Evolutionary conservation across 2,329 filamentous ascomycete species (phyloP).

Genomic region (Phaeophleospora eucalypticola): DNA sequence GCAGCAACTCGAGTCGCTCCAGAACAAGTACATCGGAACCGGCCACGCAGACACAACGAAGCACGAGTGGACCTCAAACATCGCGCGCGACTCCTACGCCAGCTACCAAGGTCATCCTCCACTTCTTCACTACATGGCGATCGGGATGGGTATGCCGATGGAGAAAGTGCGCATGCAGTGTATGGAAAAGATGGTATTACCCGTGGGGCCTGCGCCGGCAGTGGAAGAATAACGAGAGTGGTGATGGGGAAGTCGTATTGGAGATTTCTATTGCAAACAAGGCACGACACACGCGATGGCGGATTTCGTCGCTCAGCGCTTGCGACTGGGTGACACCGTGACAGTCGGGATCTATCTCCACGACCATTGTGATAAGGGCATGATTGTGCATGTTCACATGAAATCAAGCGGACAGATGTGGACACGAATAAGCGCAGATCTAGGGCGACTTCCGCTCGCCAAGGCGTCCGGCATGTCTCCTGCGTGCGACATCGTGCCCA

Average conservation of each 20-base stretch:
- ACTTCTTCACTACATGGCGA: constrained; percentile 79
- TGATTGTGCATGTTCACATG: too few relatives aligned
- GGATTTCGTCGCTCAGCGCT: too few relatives aligned
- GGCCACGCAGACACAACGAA: constrained; percentile 95
- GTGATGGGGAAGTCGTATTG: background rate
- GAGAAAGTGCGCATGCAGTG: constrained; percentile 75
- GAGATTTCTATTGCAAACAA: too few relatives aligned
- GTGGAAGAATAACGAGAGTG: constrained; percentile 21
- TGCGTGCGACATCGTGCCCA: too few relatives aligned
- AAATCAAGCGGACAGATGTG: too few relatives aligned
- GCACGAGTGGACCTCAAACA: constrained; percentile 96
- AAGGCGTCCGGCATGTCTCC: too few relatives aligned
- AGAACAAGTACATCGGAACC: constrained; percentile 92
- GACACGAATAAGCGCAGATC: too few relatives aligned
- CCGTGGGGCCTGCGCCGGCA: constrained; percentile 45
- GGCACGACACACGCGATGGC: too few relatives aligned
- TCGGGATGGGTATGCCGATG: constrained; percentile 76
- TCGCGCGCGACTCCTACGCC: constrained; percentile 86
- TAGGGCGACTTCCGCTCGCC: too few relatives aligned
- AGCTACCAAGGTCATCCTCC: constrained; percentile 87
- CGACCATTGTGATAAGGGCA: too few relatives aligned
- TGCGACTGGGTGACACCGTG: too few relatives aligned
- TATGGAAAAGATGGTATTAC: constrained; percentile 69
- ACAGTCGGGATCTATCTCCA: too few relatives aligned
- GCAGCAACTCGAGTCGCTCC: constrained; percentile 94